These are phyloP conservation scores for Podospora tetraspora DNA, from an alignment of 495 filamentous ascomycete genomes.

Conservation along the genomic window DNA sequence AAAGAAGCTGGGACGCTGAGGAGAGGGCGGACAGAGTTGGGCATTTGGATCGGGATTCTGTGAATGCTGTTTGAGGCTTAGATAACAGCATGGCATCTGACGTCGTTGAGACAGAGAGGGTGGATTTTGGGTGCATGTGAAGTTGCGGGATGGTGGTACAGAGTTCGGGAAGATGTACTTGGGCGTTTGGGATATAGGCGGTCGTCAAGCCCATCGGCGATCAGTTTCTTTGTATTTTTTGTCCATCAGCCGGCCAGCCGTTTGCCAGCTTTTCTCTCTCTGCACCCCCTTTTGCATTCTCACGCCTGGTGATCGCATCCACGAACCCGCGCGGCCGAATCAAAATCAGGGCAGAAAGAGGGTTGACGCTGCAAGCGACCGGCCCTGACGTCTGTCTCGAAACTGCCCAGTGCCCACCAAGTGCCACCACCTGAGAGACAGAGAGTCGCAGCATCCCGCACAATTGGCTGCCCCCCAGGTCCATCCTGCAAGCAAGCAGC, in stretches of 20 bases:
- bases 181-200: neutral
- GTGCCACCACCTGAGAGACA: neutral
- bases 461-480: constrained; percentile 13
- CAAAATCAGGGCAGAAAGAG: constrained; percentile 2
- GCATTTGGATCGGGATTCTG: neutral
- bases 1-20: too few species aligned
- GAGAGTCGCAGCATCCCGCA: constrained; percentile 10
- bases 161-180: neutral
- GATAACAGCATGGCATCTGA: neutral
- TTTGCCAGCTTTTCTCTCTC: constrained; percentile 4
- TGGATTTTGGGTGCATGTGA: neutral
- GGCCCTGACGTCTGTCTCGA: neutral
- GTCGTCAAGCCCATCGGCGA: neutral
- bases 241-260: neutral
- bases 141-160: neutral
- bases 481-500: constrained; percentile 4
- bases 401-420: neutral
- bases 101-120: neutral
- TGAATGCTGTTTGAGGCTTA: neutral
- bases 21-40: neutral
- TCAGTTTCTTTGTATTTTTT: neutral
- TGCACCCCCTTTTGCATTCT: neutral
- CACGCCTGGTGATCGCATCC: neutral
- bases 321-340: neutral
- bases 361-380: neutral